Conservation (phyloP, 345 rosid genomes). For the Eucalyptus virginea region DNA sequence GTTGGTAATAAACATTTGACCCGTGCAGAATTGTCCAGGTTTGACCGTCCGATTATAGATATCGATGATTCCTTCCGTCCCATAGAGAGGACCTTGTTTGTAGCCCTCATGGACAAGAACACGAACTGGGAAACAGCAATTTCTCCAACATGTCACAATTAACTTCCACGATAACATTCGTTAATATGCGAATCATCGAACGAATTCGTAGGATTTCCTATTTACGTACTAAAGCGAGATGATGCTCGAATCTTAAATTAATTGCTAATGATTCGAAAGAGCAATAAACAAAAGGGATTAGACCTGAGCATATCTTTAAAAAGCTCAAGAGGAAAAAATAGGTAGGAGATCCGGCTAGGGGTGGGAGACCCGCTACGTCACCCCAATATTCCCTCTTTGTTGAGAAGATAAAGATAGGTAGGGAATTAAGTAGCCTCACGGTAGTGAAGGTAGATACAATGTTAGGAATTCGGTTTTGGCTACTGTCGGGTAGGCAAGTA, state of each 20-base stretch:
- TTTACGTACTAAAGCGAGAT: fast-evolving
- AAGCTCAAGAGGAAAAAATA: too few species aligned
- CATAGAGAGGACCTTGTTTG: not conserved
- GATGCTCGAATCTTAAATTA: not conserved
- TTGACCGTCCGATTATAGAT: not conserved
- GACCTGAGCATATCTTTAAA: fast-evolving
- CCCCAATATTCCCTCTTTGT: too few species aligned
- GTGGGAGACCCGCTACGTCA: too few species aligned
- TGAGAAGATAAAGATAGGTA: fast-evolving
- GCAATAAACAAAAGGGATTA: not conserved
- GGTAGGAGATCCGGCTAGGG: fast-evolving
- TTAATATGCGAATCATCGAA: not conserved
- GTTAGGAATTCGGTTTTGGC: fast-evolving
- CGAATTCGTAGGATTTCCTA: not conserved
- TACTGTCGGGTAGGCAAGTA: fast-evolving
- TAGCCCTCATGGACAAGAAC: not conserved
- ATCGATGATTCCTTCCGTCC: not conserved
- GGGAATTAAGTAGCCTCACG: fast-evolving
- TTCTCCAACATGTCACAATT: not conserved
- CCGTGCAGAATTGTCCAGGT: not conserved
- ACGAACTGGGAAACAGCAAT: not conserved
- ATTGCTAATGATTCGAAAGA: not conserved
- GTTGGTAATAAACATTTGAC: not conserved
- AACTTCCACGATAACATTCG: not conserved
- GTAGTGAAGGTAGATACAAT: too few species aligned